These are phyloP conservation scores for Canavalia ensiformis DNA, from an alignment of 306 rosid genomes.

Conservation along the genomic window DNA sequence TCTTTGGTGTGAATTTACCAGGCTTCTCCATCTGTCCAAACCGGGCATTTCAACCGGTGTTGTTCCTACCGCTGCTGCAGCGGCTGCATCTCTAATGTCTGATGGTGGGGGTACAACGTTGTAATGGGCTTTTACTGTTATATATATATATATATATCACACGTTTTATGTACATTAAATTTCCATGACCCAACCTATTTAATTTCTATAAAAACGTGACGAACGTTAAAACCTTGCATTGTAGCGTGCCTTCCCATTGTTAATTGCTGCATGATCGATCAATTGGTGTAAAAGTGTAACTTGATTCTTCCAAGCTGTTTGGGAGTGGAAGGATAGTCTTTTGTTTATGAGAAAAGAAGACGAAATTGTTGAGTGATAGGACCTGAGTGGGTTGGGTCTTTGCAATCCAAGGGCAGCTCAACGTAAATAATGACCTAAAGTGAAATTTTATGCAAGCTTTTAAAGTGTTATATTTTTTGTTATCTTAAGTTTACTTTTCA, in stretches of 20 bases:
- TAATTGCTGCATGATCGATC: neutral
- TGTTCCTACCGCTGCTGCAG: conserved; percentile 97
- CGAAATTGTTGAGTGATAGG: neutral
- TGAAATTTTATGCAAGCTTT: too few species aligned
- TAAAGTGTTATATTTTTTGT: too few species aligned
- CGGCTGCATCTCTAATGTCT: conserved; percentile 95
- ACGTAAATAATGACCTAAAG: too few species aligned
- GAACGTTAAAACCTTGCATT: too few species aligned
- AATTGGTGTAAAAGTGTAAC: neutral
- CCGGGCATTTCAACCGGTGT: conserved; percentile 94
- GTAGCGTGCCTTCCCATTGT: neutral
- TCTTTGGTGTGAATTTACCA: conserved; percentile 56
- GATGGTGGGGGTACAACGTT: conserved; percentile 86
- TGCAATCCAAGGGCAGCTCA: neutral
- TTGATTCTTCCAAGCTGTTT: neutral
- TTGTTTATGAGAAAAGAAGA: neutral
- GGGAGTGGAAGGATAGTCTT: neutral
- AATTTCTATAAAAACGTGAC: neutral
- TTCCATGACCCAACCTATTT: neutral
- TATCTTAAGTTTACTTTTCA: too few species aligned
- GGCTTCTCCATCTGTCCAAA: conserved; percentile 95
- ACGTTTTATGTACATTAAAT: conserved; percentile 13
- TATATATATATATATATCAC: neutral
- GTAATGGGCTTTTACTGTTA: conserved; percentile 46
- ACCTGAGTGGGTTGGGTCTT: neutral